A percentile compares a stretch with the other conserved stretches of the same genome.
phyloP scores from a whole-genome alignment of 169 alveolate genomes.

The Plasmodium yoelii region DNA sequence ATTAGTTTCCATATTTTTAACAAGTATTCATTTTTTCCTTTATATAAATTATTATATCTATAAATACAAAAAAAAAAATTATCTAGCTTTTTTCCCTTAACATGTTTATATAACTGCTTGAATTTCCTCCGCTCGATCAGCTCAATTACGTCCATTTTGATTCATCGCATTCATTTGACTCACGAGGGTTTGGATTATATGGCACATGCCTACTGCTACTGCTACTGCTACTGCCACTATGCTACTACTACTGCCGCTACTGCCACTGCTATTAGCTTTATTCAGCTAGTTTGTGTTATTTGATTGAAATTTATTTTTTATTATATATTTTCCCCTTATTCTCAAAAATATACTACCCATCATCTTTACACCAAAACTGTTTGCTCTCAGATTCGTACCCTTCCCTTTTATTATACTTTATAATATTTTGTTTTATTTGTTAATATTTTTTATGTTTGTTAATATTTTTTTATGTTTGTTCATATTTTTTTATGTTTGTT shows the following conservation, averaged over 20 bases:
- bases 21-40: constrained; percentile 38
- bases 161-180: not conserved
- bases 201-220: not conserved
- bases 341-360: too few species aligned
- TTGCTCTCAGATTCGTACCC: too few species aligned
- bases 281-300: not conserved
- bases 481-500: too few species aligned
- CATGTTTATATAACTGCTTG: constrained; percentile 12
- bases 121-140: constrained; percentile 41
- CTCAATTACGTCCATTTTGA: constrained; percentile 45
- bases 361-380: too few species aligned
- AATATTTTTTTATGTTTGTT: too few species aligned
- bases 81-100: constrained; percentile 18
- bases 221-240: not conserved
- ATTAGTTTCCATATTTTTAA: constrained; percentile 34
- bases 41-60: constrained; percentile 34
- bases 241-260: not conserved
- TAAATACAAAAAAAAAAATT: constrained; percentile 34
- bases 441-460: too few species aligned
- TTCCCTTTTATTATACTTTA: too few species aligned
- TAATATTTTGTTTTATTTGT: too few species aligned
- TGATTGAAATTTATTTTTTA: too few species aligned
- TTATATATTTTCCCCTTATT: too few species aligned
- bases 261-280: not conserved
- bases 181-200: not conserved